These are phyloP conservation scores for Zhuliangozyma parablackwelliae DNA, from an alignment of 1,139 yeast species.

Conservation along the genomic window DNA sequence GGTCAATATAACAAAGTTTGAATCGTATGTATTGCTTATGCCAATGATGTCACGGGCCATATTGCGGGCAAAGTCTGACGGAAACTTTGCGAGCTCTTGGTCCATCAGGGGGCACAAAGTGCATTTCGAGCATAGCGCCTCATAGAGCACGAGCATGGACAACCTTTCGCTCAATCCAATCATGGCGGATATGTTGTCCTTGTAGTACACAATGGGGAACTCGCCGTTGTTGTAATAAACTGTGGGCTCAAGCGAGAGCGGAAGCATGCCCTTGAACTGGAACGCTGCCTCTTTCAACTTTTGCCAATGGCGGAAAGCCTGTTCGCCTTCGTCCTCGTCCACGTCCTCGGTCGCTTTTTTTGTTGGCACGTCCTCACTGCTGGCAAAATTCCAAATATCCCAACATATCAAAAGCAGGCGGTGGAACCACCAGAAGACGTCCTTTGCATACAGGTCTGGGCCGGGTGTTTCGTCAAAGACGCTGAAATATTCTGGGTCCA, in stretches of 20 bases:
- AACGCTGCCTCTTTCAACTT: conserved; percentile 15
- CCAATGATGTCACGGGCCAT: conserved; percentile 38
- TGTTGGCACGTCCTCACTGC: conserved; percentile 23
- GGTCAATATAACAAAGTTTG: conserved; percentile 32
- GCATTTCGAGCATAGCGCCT: not conserved
- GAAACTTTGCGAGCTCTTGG: conserved; percentile 16
- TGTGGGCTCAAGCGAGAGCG: conserved; percentile 27
- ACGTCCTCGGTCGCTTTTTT: conserved; percentile 19
- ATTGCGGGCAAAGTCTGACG: conserved; percentile 21
- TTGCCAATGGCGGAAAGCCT: conserved; percentile 25
- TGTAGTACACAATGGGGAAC: conserved; percentile 30
- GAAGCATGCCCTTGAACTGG: conserved; percentile 28
- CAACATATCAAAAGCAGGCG: conserved; percentile 27
- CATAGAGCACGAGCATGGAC: conserved; percentile 28
- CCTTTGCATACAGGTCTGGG: conserved; percentile 4
- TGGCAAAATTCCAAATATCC: conserved; percentile 26
- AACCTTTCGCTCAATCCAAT: conserved; percentile 28
- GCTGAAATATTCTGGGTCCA: conserved; percentile 29
- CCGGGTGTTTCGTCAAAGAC: conserved; percentile 12
- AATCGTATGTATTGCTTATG: conserved; percentile 33
- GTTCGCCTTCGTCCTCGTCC: no score
- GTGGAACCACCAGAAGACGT: conserved; percentile 36
- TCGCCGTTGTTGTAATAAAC: conserved; percentile 23
- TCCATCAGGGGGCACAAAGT: not conserved
- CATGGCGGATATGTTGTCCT: conserved; percentile 34